Evolutionary conservation across 2,329 filamentous ascomycete genomes (phyloP), one percentile per base, ranked within the genome.

Genomic region (Fusarium annulatum): DNA sequence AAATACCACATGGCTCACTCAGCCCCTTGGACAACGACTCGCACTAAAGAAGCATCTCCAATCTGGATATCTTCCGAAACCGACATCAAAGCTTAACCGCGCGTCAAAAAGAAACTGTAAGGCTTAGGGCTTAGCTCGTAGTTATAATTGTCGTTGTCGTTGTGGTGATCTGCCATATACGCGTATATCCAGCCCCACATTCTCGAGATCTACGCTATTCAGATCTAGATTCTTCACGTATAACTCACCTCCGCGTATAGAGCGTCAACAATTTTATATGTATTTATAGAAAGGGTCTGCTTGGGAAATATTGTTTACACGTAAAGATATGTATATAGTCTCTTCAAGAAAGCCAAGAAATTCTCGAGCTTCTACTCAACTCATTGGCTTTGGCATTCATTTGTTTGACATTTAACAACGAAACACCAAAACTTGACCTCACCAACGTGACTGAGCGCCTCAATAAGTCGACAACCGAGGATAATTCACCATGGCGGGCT

Each of bases 281-380:
- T 38, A 26, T 43, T 48, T 9, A 15, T 9, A 46, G 36, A 52
- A 30, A 30, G 28, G 9, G n/a, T 36, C 23, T 45, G 28, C 19
- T 26, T n/a, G 33, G 30, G 26, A 45, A 16, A 64, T 39, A 21
- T 28, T n/a, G 14, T 46, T 52, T 65, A 46, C 41, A 66, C 39
- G 61, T 52, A 69, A 60, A 58, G 9, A 62, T 53, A 45, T 14
- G n/a, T 76, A 75, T 73, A 75, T 76, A 75, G 52, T 52, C 41
- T 55, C 26, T 7, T 16, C 52, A 11, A n/a, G 19, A 46, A 33
- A 36, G 7, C 18, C 46, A 28, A 28, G 26, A 28, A 28, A 28
- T 28, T 28, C 26, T 28, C 26, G 26, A 28, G 26, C 26, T 28
- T 28, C 26, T 28, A 28, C 26, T 26, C 36, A 33, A 15, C 28